Conservation (phyloP, 108 stramenopile genomes). For the Pseudonitzschia multistriata region DNA sequence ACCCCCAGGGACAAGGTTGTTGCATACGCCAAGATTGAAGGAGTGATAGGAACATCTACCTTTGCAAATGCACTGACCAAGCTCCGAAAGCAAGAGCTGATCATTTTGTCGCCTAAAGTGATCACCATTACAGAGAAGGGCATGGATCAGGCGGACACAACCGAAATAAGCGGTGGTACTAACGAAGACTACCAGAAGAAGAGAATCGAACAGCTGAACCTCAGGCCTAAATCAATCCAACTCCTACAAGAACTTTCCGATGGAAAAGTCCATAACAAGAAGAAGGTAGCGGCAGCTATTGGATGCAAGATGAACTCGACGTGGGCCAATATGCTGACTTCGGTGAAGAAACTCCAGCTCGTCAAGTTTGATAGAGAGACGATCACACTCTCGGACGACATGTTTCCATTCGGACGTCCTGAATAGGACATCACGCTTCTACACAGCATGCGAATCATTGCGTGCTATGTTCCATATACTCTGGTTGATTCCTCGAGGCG, state of each 20-base stretch:
- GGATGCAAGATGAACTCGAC: slow-evolving; percentile 12
- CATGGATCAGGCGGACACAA: neutral
- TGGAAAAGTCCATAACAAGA: neutral
- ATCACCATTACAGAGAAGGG: neutral
- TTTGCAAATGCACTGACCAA: slow-evolving; percentile 9
- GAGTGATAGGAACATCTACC: neutral
- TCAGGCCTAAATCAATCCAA: neutral
- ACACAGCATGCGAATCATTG: too few species aligned
- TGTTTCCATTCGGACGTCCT: slow-evolving; percentile 2
- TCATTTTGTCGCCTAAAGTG: neutral
- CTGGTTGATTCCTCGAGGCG: too few species aligned
- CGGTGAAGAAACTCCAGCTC: neutral
- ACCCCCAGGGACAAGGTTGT: neutral
- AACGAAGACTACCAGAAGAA: neutral
- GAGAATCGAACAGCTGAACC: neutral
- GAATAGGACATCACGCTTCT: too few species aligned
- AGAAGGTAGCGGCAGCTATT: slow-evolving; percentile 8
- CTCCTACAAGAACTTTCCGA: slow-evolving; percentile 12
- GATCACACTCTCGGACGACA: neutral
- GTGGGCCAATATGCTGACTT: slow-evolving; percentile 9
- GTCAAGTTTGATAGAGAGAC: slow-evolving; percentile 1
- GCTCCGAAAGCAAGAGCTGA: neutral
- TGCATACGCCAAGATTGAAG: neutral
- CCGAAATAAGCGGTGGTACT: neutral
- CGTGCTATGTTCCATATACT: too few species aligned